These are phyloP conservation scores for Dipodascus geniculatus DNA, from an alignment of 805 yeast genomes.

Conservation along the genomic window DNA sequence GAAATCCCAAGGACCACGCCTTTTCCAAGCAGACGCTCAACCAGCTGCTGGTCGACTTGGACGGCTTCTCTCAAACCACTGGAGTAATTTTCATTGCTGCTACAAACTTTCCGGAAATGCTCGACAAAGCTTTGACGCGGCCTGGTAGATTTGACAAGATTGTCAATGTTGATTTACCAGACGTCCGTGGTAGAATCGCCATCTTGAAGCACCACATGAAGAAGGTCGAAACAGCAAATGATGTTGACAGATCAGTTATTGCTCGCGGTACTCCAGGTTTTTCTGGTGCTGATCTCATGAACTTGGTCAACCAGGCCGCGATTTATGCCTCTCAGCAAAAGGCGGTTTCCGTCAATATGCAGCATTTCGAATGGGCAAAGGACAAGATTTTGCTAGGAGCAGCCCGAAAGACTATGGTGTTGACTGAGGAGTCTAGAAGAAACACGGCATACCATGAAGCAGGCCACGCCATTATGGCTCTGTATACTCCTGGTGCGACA, in stretches of 20 bases:
- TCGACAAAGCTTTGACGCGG: slow-evolving; percentile 94
- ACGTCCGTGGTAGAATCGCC: slow-evolving; percentile 93
- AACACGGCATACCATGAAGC: slow-evolving; percentile 99
- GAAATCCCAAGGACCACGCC: slow-evolving; percentile 96
- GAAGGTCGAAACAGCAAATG: slow-evolving; percentile 73
- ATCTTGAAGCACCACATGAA: slow-evolving; percentile 85
- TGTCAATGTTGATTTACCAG: slow-evolving; percentile 92
- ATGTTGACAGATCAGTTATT: slow-evolving; percentile 77
- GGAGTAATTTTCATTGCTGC: slow-evolving; percentile 97
- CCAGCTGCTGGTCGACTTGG: slow-evolving; percentile 90
- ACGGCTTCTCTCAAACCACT: slow-evolving; percentile 78
- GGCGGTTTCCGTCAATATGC: slow-evolving; percentile 82
- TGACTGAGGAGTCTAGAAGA: slow-evolving; percentile 86
- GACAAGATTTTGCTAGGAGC: slow-evolving; percentile 98
- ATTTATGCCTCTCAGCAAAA: slow-evolving; percentile 88
- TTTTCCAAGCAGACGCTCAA: slow-evolving; percentile 95
- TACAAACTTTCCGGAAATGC: slow-evolving; percentile 93
- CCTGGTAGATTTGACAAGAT: slow-evolving; percentile 97
- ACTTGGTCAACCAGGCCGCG: slow-evolving; percentile 96
- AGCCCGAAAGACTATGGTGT: slow-evolving; percentile 93
- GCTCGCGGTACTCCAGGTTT: slow-evolving; percentile 98
- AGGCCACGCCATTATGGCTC: slow-evolving; percentile 97
- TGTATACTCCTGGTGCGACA: slow-evolving; percentile 89
- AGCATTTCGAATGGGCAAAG: slow-evolving; percentile 97
- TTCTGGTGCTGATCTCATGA: slow-evolving; percentile 96